Conservation (phyloP, 1,284 basidiomycete genomes). For the Cutaneotrichosporon mucoides region DNA sequence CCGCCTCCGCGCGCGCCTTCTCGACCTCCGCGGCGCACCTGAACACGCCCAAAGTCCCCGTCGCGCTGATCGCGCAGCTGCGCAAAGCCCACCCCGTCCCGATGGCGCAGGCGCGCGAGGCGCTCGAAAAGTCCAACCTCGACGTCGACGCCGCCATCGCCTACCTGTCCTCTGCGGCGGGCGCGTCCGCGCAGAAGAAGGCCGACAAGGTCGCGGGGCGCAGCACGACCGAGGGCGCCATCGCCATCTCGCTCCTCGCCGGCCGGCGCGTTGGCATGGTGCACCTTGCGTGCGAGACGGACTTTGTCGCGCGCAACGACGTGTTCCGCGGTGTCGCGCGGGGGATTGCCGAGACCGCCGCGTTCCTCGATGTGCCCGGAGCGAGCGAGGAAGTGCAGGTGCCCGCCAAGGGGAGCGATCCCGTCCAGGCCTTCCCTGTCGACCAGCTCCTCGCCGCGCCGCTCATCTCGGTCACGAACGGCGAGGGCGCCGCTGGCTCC, state of each 20-base stretch:
- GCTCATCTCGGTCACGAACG: conserved; percentile 55
- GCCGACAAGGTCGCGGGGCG: conserved; percentile 77
- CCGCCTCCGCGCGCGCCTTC: conserved; percentile 14
- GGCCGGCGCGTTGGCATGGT: conserved; percentile 73
- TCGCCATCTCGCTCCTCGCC: conserved; percentile 69
- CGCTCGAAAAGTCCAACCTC: conserved; percentile 69
- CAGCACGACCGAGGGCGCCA: conserved; percentile 69
- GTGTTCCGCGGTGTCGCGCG: conserved; percentile 73
- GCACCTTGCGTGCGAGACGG: conserved; percentile 94
- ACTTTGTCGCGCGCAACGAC: conserved; percentile 87
- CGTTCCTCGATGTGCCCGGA: conserved; percentile 62
- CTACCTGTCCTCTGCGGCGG: conserved; percentile 73
- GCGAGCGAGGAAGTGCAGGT: not conserved
- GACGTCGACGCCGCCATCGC: conserved; percentile 68
- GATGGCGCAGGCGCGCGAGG: conserved; percentile 82
- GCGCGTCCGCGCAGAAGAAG: conserved; percentile 52
- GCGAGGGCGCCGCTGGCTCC: conserved; percentile 15
- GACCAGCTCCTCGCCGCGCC: conserved; percentile 64
- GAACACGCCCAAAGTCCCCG: conserved; percentile 46
- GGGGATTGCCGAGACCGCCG: conserved; percentile 81
- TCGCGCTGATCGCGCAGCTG: conserved; percentile 79
- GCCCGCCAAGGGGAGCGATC: conserved; percentile 2
- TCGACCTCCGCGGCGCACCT: conserved; percentile 16
- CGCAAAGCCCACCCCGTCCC: conserved; percentile 72
- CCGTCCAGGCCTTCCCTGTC: conserved; percentile 47